These are phyloP conservation scores for Paecilomyces fulvus DNA, from an alignment of 2,329 filamentous ascomycete genomes.

Conservation along the genomic window DNA sequence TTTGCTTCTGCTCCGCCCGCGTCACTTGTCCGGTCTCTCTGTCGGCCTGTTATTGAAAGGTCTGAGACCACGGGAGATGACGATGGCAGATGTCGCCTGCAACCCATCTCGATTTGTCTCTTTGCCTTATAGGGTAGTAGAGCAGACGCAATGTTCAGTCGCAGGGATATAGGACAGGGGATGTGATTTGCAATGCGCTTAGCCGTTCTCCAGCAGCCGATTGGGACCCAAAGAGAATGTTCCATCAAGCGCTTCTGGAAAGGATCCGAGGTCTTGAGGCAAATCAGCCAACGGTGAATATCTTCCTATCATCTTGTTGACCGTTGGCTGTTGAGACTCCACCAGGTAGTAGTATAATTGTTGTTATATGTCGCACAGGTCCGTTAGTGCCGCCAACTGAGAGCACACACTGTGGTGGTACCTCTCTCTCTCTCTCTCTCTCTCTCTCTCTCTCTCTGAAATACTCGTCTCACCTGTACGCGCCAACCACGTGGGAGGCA, in stretches of 20 bases:
- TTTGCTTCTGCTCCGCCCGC: neutral
- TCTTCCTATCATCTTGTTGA: neutral
- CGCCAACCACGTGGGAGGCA: neutral
- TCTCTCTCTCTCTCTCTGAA: neutral
- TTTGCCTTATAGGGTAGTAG: neutral
- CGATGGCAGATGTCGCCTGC: neutral
- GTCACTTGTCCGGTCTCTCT: neutral
- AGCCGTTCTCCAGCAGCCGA: neutral
- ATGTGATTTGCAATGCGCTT: conserved; percentile 12
- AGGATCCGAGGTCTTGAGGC: neutral
- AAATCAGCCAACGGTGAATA: too few relatives aligned
- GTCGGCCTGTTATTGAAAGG: conserved; percentile 1
- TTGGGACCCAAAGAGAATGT: neutral
- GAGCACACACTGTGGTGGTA: neutral
- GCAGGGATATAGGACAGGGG: neutral
- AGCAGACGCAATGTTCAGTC: neutral
- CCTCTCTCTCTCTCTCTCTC: neutral
- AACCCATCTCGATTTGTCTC: neutral
- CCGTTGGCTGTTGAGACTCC: neutral
- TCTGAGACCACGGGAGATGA: conserved; percentile 8
- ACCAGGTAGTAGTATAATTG: neutral
- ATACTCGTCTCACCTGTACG: neutral
- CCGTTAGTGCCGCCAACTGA: neutral
- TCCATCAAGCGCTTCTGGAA: neutral
- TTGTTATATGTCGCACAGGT: neutral